Percentiles rank a stretch among this genome's conserved stretches.
Evolutionary conservation across 2,329 filamentous ascomycete genomes (phyloP).

Genomic region (Colletotrichum shisoi): DNA sequence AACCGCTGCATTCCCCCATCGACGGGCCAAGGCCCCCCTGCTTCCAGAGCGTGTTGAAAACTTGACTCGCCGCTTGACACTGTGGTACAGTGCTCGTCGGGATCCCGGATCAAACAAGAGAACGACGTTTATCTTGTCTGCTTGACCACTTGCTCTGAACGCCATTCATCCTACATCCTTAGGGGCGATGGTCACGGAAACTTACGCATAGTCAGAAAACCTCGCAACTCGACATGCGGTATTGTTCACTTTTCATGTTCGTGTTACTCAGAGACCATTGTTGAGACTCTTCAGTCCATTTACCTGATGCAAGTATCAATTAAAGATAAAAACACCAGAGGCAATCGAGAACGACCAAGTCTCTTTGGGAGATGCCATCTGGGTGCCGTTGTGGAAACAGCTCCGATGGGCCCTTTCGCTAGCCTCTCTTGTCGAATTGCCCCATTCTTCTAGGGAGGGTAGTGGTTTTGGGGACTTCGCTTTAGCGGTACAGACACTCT

Average conservation of each 20-base stretch:
- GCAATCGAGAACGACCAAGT: not conserved
- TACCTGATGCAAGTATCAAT: not conserved
- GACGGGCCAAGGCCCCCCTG: not conserved
- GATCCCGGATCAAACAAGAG: slow-evolving; percentile 4
- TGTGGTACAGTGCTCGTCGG: slow-evolving; percentile 5
- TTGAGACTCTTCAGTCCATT: not conserved
- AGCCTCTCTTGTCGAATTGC: slow-evolving; percentile 18
- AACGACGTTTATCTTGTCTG: slow-evolving; percentile 1
- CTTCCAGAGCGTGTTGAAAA: not conserved
- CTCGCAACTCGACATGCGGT: not conserved
- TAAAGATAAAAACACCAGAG: not conserved
- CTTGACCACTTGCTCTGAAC: not conserved
- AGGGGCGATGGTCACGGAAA: no score
- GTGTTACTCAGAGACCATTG: not conserved
- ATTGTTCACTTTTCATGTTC: not conserved
- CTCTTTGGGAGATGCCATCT: not conserved
- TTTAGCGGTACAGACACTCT: no score
- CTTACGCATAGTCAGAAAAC: no score
- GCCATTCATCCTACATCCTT: no score
- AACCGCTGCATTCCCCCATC: not conserved
- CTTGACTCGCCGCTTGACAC: slow-evolving; percentile 7
- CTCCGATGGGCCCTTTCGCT: slow-evolving; percentile 19
- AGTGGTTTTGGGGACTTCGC: not conserved
- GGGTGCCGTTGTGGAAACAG: slow-evolving; percentile 14
- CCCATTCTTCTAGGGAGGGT: not conserved